Percentiles rank a stretch among this genome's conserved stretches.
phyloP scores from a whole-genome alignment of 2,329 filamentous ascomycete genomes.

The Albophoma yamanashiensis region DNA sequence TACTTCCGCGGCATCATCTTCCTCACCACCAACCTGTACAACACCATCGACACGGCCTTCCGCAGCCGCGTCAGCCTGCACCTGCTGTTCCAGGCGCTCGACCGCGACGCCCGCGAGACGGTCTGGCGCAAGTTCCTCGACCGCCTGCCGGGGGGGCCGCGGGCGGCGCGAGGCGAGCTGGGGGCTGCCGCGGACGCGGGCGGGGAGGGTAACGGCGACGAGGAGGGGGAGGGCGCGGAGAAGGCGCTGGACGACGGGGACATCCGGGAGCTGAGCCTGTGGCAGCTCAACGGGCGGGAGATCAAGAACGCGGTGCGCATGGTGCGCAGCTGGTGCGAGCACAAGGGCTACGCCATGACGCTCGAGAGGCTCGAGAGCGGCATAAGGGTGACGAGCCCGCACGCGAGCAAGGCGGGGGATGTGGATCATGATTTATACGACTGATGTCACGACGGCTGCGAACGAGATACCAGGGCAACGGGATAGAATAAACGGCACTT shows the following conservation, averaged over 20 bases:
- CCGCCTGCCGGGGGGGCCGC: conserved; percentile 15
- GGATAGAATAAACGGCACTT: too few relatives aligned
- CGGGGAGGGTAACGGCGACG: neutral
- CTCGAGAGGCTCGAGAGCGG: conserved; percentile 30
- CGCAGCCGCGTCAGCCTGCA: conserved; percentile 35
- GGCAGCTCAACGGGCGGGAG: conserved; percentile 33
- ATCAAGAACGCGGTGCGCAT: conserved; percentile 38
- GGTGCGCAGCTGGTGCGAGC: conserved; percentile 31
- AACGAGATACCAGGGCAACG: too few relatives aligned
- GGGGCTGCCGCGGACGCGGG: neutral
- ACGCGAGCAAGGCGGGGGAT: conserved; percentile 23
- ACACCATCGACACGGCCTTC: conserved; percentile 32
- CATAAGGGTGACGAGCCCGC: conserved; percentile 33
- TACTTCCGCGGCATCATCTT: conserved; percentile 35
- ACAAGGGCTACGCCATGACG: conserved; percentile 31
- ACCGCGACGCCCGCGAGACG: conserved; percentile 22
- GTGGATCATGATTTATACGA: conserved; percentile 17
- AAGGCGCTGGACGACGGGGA: conserved; percentile 18
- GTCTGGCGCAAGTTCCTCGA: conserved; percentile 37
- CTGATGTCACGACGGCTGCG: neutral
- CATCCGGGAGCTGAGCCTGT: conserved; percentile 25
- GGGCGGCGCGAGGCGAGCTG: neutral
- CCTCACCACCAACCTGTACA: conserved; percentile 31
- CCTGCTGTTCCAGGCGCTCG: conserved; percentile 31
- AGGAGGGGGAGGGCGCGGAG: neutral